Evolutionary conservation across 1,139 yeast genomes (phyloP).

Genomic region (Nadsonia starkeyi-henricii): DNA sequence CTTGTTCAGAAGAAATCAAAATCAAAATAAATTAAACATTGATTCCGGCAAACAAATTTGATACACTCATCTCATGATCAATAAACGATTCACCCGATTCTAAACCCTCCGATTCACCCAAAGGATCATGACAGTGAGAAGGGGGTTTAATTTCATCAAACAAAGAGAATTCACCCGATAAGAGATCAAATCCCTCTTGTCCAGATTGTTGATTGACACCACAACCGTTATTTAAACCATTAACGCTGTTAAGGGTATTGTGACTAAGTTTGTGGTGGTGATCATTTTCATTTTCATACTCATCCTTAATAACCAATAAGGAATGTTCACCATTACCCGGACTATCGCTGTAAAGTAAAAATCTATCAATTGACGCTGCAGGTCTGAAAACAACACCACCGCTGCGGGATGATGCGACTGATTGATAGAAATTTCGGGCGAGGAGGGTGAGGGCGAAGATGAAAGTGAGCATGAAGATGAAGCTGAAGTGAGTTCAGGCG

Average conservation of each 20-base stretch:
- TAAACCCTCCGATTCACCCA: not conserved
- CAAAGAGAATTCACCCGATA: constrained; percentile 9
- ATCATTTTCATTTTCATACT: too few species aligned
- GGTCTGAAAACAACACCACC: constrained; percentile 24
- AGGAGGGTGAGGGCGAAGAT: constrained; percentile 3
- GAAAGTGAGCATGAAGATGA: constrained; percentile 4
- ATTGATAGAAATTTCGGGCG: constrained; percentile 10
- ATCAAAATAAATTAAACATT: not conserved
- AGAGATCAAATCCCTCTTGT: constrained; percentile 1
- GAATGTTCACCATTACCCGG: too few species aligned
- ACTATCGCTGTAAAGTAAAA: constrained; percentile 6
- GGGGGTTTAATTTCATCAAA: constrained; percentile 8
- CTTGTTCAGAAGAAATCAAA: not conserved
- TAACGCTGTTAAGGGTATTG: constrained; percentile 2
- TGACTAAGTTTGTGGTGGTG: constrained; percentile 6
- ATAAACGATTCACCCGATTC: not conserved
- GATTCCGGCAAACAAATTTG: too few species aligned
- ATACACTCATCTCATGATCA: too few species aligned
- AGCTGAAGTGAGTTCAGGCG: constrained; percentile 6
- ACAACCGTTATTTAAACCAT: constrained; percentile 9
- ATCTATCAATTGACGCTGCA: constrained; percentile 31
- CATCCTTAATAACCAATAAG: too few species aligned
- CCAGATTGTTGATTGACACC: constrained; percentile 5
- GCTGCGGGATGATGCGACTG: constrained; percentile 34
- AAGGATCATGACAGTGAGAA: not conserved